Base-by-base conservation (phyloP, 139 green algal species). In the Tetradesmus obliquus region DNA sequence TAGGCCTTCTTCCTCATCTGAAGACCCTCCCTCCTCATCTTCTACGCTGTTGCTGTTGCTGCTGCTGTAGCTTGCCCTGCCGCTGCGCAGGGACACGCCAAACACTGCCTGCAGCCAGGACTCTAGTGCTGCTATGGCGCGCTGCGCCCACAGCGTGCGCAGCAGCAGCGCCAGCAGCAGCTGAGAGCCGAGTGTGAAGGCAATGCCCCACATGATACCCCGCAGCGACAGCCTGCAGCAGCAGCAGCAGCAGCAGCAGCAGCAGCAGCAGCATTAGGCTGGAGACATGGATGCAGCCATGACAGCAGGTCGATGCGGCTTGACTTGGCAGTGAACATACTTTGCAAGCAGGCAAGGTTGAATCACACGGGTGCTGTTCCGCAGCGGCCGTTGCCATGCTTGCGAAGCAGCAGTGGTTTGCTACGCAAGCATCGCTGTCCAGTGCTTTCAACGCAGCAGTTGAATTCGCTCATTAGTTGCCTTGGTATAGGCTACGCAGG, bases 121-220 rank as follows among this genome's bases (percentile, higher is more conserved):
- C 22, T 91, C 79, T 2, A 87, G 15, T 13, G 71, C 71, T 69
- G 86, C 86, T 55, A 90, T 69, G 0, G 86, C 88, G 20, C 79
- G 55, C 55, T 79, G 88, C 53, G 79, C 76, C 88, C 88, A 91
- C 15, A 86, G 55, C 12, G 79, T 87, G 45, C 88, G 88, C 17
- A 91, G 82, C 89, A 92, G 89, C 82, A 88, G 19, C n/a, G 51
- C 62, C 82, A 89, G 81, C 81, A 92, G 82, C 66, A 92, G 89
- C 82, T 92, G 89, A 2, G 82, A 62, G n/a, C 81, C 89, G 20
- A 92, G 80, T 0, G 82, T 88, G 10, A 92, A 45, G 5, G 54
- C 82, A 3, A 89, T 54, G 66, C 89, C 89, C 62, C 55, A 66
- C 8, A 92, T 19, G 3, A 92, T 10, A 5, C 80, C 55, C 22